Base-by-base conservation (phyloP, 2,329 filamentous ascomycete genomes). In the Cladosporium sp. region DNA sequence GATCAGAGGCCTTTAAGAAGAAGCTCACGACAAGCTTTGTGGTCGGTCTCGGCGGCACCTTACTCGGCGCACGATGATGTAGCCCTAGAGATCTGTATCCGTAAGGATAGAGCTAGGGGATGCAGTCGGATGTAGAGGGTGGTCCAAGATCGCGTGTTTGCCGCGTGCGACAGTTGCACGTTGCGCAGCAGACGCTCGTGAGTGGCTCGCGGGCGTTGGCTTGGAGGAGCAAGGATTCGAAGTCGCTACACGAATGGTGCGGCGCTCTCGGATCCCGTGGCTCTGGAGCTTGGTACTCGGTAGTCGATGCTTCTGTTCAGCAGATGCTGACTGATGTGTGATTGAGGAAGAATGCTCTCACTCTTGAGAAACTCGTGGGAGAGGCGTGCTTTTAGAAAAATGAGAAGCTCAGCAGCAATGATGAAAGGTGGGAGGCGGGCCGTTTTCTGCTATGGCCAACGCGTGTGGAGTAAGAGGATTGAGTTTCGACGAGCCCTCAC, bases 361-460 rank as follows among this genome's bases (percentile, higher is more conserved):
- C 41, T 55, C 61, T 64, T 24, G 26, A 34, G 26, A 26, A 2
- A 51, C 49, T 34, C 24, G 49, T 47, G 61, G 61, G 51, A 62
- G 51, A 12, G 41, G 61, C 61, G 47, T 57, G 55, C 55, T 41
- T 58, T 58, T 36, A 18, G 51, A 64, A 64, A 64, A 64, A 57
- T 57, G 61, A 47, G 61, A 41, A 57, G 32, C 15, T 34, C n/a
- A 26, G n/a, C 44, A 38, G 49, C 26, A 34, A 64, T 64, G 61
- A 64, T 64, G 61, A 55, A 55, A 64, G 61, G 51, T 64, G 51
- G 51, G 51, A 41, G 51, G 34, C 61, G 61, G 61, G 51, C 61
- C 61, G 61, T 64, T 64, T 64, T 64, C 28, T 62, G 61, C 61
- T 64, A 64, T 64, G 61, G 61, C 61, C 61, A 64, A 64, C 51